Evolutionary conservation across 768 basidiomycete species (phyloP).

Genomic region (Leccinum arenicola): DNA sequence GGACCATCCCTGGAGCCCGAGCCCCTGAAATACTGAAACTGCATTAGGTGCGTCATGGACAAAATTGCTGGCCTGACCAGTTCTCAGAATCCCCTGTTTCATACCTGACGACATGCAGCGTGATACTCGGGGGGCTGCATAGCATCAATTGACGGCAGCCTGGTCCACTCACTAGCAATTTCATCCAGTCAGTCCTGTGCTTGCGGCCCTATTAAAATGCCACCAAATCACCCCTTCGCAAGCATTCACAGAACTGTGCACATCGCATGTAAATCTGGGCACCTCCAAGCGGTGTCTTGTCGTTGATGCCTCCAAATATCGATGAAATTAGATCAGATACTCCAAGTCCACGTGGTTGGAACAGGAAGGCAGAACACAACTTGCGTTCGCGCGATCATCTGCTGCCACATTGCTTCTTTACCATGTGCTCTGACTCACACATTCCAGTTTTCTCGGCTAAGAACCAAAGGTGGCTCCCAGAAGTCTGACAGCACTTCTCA

Average conservation of each 20-base stretch:
- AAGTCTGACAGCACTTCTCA: background rate
- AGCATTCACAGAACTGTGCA: background rate
- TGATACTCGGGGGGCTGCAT: background rate
- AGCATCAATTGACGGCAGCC: background rate
- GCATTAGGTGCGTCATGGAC: background rate
- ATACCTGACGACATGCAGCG: conserved; percentile 7
- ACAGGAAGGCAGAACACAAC: background rate
- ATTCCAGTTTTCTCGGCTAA: background rate
- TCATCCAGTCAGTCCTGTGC: background rate
- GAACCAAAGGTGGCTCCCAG: background rate
- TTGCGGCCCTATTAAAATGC: background rate
- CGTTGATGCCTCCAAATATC: background rate
- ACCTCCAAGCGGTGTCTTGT: background rate
- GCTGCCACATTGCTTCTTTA: background rate
- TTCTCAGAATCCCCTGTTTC: conserved; percentile 2
- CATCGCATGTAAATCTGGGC: background rate
- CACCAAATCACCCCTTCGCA: background rate
- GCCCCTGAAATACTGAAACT: background rate
- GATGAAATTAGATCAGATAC: background rate
- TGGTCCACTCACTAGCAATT: background rate
- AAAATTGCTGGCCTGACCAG: background rate
- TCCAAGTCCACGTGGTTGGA: background rate
- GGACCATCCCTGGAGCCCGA: background rate
- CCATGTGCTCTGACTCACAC: background rate
- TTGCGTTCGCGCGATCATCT: background rate